Conservation (phyloP, 2,329 filamentous ascomycete species). For the Coleophoma cylindrospora region DNA sequence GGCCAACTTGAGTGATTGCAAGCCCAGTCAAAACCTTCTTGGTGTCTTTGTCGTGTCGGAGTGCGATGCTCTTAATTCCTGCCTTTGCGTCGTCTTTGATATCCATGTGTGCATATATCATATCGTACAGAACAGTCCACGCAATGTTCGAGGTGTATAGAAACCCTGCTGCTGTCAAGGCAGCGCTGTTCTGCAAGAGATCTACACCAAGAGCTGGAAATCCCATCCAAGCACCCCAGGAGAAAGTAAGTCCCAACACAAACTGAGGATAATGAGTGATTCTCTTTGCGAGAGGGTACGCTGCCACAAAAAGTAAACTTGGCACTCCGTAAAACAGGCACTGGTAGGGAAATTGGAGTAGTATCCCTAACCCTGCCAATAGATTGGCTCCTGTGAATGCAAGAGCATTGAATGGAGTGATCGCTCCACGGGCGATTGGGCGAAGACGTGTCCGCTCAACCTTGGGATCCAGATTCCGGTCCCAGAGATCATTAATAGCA, state of each 20-base stretch:
- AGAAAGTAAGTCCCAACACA: slow-evolving; percentile 79
- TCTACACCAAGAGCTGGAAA: slow-evolving; percentile 80
- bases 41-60: slow-evolving; percentile 72
- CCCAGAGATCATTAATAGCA: slow-evolving; percentile 88
- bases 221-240: slow-evolving; percentile 84
- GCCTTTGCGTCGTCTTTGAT: slow-evolving; percentile 80
- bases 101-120: slow-evolving; percentile 93
- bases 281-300: slow-evolving; percentile 79
- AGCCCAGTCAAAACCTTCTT: slow-evolving; percentile 71
- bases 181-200: slow-evolving; percentile 57
- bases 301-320: slow-evolving; percentile 65
- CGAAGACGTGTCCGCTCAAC: slow-evolving; percentile 72
- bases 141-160: slow-evolving; percentile 76
- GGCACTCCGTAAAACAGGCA: slow-evolving; percentile 78
- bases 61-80: slow-evolving; percentile 82
- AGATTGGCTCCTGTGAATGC: slow-evolving; percentile 72
- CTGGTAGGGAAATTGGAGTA: slow-evolving; percentile 68
- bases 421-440: slow-evolving; percentile 74
- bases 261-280: slow-evolving; percentile 85
- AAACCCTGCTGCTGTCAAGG: slow-evolving; percentile 59
- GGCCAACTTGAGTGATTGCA: slow-evolving; percentile 61
- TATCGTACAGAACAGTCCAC: slow-evolving; percentile 87
- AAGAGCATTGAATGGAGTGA: slow-evolving; percentile 67
- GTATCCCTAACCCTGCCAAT: slow-evolving; percentile 64
- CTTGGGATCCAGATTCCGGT: slow-evolving; percentile 78